Base-by-base conservation (phyloP, 1,284 basidiomycete genomes). In the Chondrostereum purpureum region DNA sequence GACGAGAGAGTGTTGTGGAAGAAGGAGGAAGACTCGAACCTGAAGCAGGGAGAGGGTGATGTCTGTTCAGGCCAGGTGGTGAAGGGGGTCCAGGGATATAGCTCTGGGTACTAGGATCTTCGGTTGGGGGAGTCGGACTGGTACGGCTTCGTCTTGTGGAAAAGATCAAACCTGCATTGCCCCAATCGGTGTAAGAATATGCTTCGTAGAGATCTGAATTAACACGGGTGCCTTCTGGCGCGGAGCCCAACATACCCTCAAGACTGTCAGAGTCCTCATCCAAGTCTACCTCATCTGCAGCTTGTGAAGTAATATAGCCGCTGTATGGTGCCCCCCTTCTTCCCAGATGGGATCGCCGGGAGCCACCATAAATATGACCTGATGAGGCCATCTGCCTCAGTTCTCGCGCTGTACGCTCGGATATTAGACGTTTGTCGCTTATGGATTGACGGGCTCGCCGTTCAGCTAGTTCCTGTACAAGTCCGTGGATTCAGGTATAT, bases 391-490 rank as follows among this genome's bases (percentile, higher is more conserved):
- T 66, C 45, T 68, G 61, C 19, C 74, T 75, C 11, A 88, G 63
- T 47, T 70, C 73, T 55, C 75, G 75, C 3, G 76, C 76, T 0
- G 85, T 86, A 33, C 71, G 69, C 42, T 81, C 76, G 16, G 79
- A 73, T 43, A 88, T 78, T 39, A 80, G 67, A 41, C 74, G 70
- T 41, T 76, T 75, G 60, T 86, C 82, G 18, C 64, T 58, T 2
- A 63, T 50, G 39, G 61, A 69, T 14, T 70, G 64, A 17, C 83
- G 74, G 34, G 65, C 69, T 18, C 73, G 73, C 42, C 86, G 75
- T 50, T 86, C 83, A 4, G 84, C 80, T 33, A 86, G 57, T 71
- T 88, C 85, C 85, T 87, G 45, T 5, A 22, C 6, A 43, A 27
- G n/a, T n/a, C n/a, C n/a, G n/a, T n/a, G n/a, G n/a, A 11, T 4